Conservation (phyloP, 148 eudicot genomes). For the Chenopodium berlandieri region DNA sequence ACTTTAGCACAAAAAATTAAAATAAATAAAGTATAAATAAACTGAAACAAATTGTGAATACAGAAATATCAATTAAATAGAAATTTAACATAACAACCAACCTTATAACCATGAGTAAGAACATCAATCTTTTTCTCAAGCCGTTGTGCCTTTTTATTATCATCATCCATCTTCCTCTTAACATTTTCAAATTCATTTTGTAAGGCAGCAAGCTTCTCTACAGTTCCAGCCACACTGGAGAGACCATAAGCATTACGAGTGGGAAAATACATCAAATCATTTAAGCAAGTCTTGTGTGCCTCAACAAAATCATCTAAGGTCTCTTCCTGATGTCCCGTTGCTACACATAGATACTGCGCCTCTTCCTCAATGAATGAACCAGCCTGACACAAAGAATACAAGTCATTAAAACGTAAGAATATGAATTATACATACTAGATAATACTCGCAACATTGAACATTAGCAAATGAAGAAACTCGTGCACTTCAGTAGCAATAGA, state of each 20-base stretch:
- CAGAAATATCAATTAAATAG: neutral
- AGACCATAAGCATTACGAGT: constrained; percentile 82
- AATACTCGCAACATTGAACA: neutral
- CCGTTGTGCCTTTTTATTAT: constrained; percentile 80
- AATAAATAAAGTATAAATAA: too few species aligned
- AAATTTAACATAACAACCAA: constrained; percentile 26
- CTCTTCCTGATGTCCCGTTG: constrained; percentile 84
- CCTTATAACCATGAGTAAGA: constrained; percentile 91
- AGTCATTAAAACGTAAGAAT: constrained; percentile 2
- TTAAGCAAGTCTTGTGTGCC: constrained; percentile 74
- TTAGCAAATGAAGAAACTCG: neutral
- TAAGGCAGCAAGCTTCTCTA: constrained; percentile 78
- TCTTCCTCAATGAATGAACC: constrained; percentile 65
- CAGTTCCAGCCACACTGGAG: constrained; percentile 84
- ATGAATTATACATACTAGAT: neutral
- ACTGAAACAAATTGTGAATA: neutral
- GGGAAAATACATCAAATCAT: constrained; percentile 90
- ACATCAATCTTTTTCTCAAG: constrained; percentile 84
- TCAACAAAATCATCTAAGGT: constrained; percentile 79
- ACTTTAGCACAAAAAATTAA: too few species aligned
- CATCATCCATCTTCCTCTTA: constrained; percentile 91
- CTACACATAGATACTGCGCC: constrained; percentile 54
- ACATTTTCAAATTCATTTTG: constrained; percentile 88
- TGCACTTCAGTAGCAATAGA: neutral
- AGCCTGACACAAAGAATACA: constrained; percentile 50